Percentiles rank a stretch among this genome's conserved stretches.
phyloP scores from a whole-genome alignment of 805 yeast genomes.

The Ogataea populi-albae region DNA sequence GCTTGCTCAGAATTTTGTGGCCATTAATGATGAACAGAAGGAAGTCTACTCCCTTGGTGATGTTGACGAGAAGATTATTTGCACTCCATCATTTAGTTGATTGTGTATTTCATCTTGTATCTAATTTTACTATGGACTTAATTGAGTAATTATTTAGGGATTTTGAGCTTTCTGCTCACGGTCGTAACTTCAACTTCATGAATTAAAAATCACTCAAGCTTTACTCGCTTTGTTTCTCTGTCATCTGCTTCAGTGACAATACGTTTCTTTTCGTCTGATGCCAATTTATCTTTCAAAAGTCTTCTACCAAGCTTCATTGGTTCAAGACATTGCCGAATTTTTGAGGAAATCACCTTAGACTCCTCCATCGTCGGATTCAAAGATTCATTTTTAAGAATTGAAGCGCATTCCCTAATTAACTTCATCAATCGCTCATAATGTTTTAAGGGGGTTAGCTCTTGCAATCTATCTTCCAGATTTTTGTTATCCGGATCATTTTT shows the following conservation, averaged over 20 bases:
- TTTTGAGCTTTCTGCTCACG: background rate
- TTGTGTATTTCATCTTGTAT: background rate
- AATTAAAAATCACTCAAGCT: conserved; percentile 13
- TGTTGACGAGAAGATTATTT: conserved; percentile 53
- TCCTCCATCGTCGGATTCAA: conserved; percentile 55
- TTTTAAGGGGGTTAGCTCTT: conserved; percentile 17
- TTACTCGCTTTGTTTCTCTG: conserved; percentile 22
- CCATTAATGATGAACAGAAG: conserved; percentile 37
- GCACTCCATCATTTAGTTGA: conserved; percentile 45
- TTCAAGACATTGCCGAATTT: conserved; percentile 58
- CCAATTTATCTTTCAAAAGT: conserved; percentile 17
- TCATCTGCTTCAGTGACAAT: conserved; percentile 9
- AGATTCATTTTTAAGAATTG: conserved; percentile 38
- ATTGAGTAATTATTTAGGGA: too few relatives aligned
- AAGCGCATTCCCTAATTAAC: conserved; percentile 49
- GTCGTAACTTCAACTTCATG: background rate
- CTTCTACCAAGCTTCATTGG: conserved; percentile 40
- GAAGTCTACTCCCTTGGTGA: conserved; percentile 51
- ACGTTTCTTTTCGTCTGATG: conserved; percentile 8
- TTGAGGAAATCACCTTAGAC: conserved; percentile 60
- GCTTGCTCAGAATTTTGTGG: conserved; percentile 71
- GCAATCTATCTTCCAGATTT: conserved; percentile 12
- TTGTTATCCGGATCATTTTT: conserved; percentile 1
- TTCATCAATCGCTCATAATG: conserved; percentile 44
- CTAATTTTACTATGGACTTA: too few relatives aligned